These are phyloP conservation scores for Phytophthora sp. DNA, from an alignment of 352 stramenopile genomes.

Conservation along the genomic window DNA sequence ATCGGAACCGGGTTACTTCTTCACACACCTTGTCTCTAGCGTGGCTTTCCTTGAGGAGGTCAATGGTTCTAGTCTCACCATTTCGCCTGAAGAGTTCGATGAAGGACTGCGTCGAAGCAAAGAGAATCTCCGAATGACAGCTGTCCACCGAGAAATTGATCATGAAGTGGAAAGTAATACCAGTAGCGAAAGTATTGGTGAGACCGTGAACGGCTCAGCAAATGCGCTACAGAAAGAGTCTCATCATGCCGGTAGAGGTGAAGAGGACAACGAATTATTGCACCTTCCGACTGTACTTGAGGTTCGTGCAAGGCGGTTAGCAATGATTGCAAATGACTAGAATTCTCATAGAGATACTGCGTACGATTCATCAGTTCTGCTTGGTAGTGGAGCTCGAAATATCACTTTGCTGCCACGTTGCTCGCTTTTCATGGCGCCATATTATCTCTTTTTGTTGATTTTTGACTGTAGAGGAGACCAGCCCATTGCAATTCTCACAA, in stretches of 20 bases:
- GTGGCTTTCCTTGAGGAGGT: constrained; percentile 83
- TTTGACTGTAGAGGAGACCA: constrained; percentile 10
- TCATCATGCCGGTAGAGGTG: neutral
- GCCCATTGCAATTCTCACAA: constrained; percentile 7
- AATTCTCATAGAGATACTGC: too few relatives aligned
- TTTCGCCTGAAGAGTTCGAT: constrained; percentile 78
- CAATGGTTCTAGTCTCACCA: constrained; percentile 72
- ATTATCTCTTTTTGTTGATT: constrained; percentile 6
- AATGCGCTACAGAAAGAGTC: constrained; percentile 15
- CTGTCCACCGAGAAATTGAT: constrained; percentile 27
- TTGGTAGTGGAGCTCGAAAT: too few relatives aligned
- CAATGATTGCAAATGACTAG: neutral
- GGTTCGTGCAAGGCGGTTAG: constrained; percentile 46
- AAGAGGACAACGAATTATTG: constrained; percentile 18
- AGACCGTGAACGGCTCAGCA: neutral
- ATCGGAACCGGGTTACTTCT: constrained; percentile 92
- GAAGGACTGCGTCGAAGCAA: constrained; percentile 53
- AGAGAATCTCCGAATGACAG: constrained; percentile 17
- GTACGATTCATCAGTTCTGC: too few relatives aligned
- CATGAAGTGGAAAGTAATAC: constrained; percentile 25
- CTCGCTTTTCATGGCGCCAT: constrained; percentile 12
- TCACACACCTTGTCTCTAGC: constrained; percentile 90
- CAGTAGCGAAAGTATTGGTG: constrained; percentile 14
- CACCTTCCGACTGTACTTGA: constrained; percentile 46
- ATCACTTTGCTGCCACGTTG: neutral